These are phyloP conservation scores for Fusarium aywerte DNA, from an alignment of 2,329 filamentous ascomycete genomes.

Conservation along the genomic window DNA sequence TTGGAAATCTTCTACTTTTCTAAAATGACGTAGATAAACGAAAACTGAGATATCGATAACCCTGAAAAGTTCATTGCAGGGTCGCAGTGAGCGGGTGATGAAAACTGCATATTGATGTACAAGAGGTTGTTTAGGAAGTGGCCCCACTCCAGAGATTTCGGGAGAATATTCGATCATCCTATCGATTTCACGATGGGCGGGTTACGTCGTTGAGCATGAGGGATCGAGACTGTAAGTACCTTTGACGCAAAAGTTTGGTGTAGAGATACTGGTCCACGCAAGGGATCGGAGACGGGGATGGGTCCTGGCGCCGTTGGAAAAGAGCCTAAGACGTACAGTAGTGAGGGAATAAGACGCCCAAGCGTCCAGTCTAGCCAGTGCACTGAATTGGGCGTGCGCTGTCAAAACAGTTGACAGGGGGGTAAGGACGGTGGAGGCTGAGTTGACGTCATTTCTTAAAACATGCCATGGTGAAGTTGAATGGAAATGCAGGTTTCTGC, in stretches of 20 bases:
- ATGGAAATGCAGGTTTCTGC: constrained; percentile 17
- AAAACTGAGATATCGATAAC: constrained; percentile 4
- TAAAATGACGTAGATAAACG: constrained; percentile 27
- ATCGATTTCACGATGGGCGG: constrained; percentile 34
- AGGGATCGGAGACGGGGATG: constrained; percentile 9
- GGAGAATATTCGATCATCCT: constrained; percentile 29
- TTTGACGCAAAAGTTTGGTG: neutral
- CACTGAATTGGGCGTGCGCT: constrained; percentile 29
- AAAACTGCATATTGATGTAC: constrained; percentile 15
- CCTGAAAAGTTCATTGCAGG: constrained; percentile 23
- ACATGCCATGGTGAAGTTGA: constrained; percentile 17
- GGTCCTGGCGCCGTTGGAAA: constrained; percentile 23
- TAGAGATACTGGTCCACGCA: constrained; percentile 5
- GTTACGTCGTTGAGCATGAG: constrained; percentile 9
- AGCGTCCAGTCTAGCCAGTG: neutral
- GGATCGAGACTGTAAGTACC: constrained; percentile 25
- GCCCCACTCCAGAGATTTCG: constrained; percentile 14
- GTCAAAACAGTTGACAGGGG: constrained; percentile 28
- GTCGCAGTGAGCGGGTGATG: constrained; percentile 23
- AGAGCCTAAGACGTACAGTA: neutral
- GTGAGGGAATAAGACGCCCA: neutral
- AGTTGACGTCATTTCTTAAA: constrained; percentile 32
- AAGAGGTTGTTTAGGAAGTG: neutral
- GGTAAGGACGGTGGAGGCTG: constrained; percentile 24
- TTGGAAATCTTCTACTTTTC: neutral